These are phyloP conservation scores for Penicillium samsonianum DNA, from an alignment of 495 filamentous ascomycete species.

Conservation along the genomic window DNA sequence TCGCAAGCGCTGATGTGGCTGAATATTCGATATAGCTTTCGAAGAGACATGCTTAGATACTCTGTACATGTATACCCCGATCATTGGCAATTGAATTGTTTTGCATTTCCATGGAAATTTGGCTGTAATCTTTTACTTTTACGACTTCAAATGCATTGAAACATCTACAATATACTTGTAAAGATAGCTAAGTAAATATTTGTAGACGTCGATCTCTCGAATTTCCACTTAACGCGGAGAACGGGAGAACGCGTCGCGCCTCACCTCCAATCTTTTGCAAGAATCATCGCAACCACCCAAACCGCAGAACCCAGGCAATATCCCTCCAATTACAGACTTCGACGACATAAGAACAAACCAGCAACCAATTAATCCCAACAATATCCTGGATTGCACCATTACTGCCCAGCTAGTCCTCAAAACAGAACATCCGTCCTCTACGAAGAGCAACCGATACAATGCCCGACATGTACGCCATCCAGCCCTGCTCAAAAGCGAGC, in stretches of 20 bases:
- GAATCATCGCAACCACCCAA: slow-evolving; percentile 8
- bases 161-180: background rate
- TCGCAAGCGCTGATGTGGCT: slow-evolving; percentile 44
- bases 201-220: background rate
- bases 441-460: slow-evolving; percentile 14
- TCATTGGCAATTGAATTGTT: slow-evolving; percentile 21
- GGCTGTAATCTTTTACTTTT: background rate
- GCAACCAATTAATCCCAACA: background rate
- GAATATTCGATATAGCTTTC: slow-evolving; percentile 7
- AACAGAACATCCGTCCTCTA: background rate
- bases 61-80: slow-evolving; percentile 17
- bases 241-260: slow-evolving; percentile 38
- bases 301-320: background rate
- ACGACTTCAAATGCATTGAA: background rate
- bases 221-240: slow-evolving; percentile 37
- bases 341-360: background rate
- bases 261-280: slow-evolving; percentile 11
- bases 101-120: slow-evolving; percentile 2
- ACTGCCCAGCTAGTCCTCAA: background rate
- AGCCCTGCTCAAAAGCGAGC: slow-evolving; percentile 27
- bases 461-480: slow-evolving; percentile 45
- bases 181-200: background rate
- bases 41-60: slow-evolving; percentile 11
- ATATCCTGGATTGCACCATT: background rate
- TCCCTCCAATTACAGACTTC: background rate